Evolutionary conservation across 768 basidiomycete genomes (phyloP), one percentile per base, ranked within the genome.

Genomic region (Leccinum barrowsii): DNA sequence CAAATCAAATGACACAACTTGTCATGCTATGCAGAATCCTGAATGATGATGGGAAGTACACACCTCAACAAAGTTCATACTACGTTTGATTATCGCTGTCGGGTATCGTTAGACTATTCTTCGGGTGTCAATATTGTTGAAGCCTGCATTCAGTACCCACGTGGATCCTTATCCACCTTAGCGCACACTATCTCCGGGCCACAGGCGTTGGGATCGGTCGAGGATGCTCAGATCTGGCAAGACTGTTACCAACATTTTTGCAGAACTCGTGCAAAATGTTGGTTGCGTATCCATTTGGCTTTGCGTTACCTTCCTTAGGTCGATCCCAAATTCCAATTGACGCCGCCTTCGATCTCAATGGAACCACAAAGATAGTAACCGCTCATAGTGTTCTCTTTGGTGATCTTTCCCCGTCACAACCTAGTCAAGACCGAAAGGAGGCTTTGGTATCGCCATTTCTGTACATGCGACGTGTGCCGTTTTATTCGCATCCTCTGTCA

Each of bases 391-490:
- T 28, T 52, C 80, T 87, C 30, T 87, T 85, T 59, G 81, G 82
- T 10, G 66, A 73, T 51, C 81, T 82, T 37, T 70, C 71, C 15
- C 74, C 76, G 7, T 63, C 67, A 1, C 68, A 57, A 58, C 46
- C 65, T 72, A 59, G 37, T 7, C 32, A 24, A 8, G 46, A 54
- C 1, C 51, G 49, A 42, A 51, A n/a, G 3, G 74, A 32, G 30
- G 32, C 74, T 21, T 59, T 86, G 15, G 59, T 72, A 1, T 81
- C 83, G 0, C 79, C 83, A 24, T 87, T 84, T 0, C 8, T 79
- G 7, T 86, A 83, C 63, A 82, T 85, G 0, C 80, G 83, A 3
- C 80, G 82, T n/a, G 65, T 83, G 30, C 86, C 86, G 4, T 67
- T 87, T 5, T 70, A 81, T 63, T 67, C 69, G 0, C 84, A 86